Base-by-base conservation (phyloP, 1,139 yeast species). In the Sugiyamaella grinbergsii region DNA sequence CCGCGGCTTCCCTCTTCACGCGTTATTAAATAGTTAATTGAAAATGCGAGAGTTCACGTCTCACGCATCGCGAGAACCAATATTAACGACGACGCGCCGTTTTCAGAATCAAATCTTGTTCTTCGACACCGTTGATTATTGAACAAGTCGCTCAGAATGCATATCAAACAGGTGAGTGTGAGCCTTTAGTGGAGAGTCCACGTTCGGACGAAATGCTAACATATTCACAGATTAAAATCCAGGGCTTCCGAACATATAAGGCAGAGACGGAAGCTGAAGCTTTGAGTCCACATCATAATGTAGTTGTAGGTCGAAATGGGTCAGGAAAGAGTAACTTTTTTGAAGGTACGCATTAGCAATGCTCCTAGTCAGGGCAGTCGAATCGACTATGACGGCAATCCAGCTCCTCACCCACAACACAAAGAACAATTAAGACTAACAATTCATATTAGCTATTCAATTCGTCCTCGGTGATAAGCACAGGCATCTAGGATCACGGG, bases 321-420 rank as follows among this genome's bases (percentile, higher is more conserved):
- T 86, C 96, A 5, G 99, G 99, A 13, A 93, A 93, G 68, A 88
- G 96, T 46, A 93, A 93, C 68, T 87, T 94, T 71, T 93, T 93
- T 68, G 93, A 96, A 15, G 64, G 64, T 61, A 42, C 23, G 60
- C 10, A 8, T 20, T 15, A 28, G 7, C 11, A 22, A n/a, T 5
- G 41, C 7, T 11, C 20, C 3, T 19, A 10, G 41, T 5, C 8
- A 37, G 3, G 10, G 10, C 41, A n/a, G n/a, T n/a, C n/a, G n/a
- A n/a, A n/a, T n/a, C n/a, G n/a, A n/a, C n/a, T n/a, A n/a, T n/a
- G n/a, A n/a, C n/a, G n/a, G n/a, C n/a, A n/a, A n/a, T n/a, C n/a
- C n/a, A n/a, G n/a, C n/a, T n/a, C n/a, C n/a, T n/a, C n/a, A n/a
- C n/a, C n/a, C n/a, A n/a, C n/a, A n/a, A n/a, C n/a, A n/a, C n/a